A percentile compares a stretch with the other conserved stretches of the same genome.
These are phyloP conservation scores for Beauveria asiatica DNA, from an alignment of 2,329 filamentous ascomycete species.

Conservation along the genomic window DNA sequence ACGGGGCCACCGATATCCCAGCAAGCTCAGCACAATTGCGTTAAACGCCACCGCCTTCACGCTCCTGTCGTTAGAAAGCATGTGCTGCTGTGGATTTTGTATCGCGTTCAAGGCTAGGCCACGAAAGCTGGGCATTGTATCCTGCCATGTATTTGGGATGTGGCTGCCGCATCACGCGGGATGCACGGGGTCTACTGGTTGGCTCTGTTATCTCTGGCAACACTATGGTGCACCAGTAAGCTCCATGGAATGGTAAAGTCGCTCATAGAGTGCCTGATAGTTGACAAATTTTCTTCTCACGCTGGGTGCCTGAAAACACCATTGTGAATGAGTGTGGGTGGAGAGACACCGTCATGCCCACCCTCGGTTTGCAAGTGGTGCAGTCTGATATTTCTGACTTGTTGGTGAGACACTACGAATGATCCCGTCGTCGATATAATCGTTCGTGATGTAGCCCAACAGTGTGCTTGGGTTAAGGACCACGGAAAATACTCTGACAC, in stretches of 20 bases:
- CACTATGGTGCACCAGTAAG: not conserved
- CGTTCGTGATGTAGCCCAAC: not conserved
- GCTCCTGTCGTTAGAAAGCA: not conserved
- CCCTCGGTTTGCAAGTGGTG: not conserved
- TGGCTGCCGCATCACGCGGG: not conserved
- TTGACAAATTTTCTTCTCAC: not conserved
- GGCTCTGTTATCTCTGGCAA: not conserved
- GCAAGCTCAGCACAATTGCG: not conserved
- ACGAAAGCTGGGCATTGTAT: not conserved
- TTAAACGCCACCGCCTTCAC: not conserved
- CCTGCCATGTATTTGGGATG: too few species aligned
- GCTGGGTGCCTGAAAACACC: not conserved
- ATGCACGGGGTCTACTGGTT: not conserved
- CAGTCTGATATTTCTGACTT: not conserved
- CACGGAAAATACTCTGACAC: not conserved
- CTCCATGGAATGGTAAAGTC: not conserved
- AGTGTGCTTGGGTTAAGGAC: not conserved
- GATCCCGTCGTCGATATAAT: not conserved
- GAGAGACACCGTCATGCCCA: not conserved
- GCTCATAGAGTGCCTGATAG: not conserved
- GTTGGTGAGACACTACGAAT: not conserved
- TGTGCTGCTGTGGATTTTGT: not conserved
- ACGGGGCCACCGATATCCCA: not conserved
- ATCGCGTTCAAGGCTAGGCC: not conserved
- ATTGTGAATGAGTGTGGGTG: conserved; percentile 1